These are phyloP conservation scores for Cytospora chrysosperma DNA, from an alignment of 2,329 filamentous ascomycete genomes.

Conservation along the genomic window DNA sequence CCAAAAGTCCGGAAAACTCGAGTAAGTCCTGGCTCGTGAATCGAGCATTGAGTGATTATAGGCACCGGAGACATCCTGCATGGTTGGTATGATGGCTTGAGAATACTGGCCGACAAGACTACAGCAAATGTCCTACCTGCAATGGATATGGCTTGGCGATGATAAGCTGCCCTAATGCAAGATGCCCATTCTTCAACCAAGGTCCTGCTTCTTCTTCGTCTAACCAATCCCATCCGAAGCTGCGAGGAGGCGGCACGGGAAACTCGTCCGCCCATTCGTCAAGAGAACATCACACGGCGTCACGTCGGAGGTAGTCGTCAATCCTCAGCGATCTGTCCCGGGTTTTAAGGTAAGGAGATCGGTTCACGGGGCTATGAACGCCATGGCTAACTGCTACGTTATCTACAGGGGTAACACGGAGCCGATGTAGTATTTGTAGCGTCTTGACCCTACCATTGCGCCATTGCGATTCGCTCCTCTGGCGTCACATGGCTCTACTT, in stretches of 20 bases:
- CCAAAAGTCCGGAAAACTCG: constrained; percentile 2
- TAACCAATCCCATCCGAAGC: not conserved
- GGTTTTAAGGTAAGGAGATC: not conserved
- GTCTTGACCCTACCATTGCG: not conserved
- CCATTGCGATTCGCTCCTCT: not conserved
- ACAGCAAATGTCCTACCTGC: constrained; percentile 6
- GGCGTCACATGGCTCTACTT: not conserved
- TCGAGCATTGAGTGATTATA: not conserved
- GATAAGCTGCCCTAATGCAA: not conserved
- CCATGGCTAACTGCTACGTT: not conserved
- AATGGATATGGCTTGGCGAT: not conserved
- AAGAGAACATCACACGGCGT: not conserved
- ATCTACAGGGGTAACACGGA: not conserved
- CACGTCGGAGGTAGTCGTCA: constrained; percentile 3
- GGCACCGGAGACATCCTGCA: not conserved
- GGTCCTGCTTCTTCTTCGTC: not conserved
- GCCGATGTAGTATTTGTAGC: not conserved
- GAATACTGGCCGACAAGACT: not conserved
- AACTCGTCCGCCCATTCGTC: constrained; percentile 4
- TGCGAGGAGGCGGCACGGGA: not conserved
- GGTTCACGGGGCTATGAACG: too few relatives aligned
- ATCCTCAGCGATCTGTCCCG: not conserved
- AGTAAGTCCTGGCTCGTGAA: not conserved
- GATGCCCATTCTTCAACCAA: not conserved
- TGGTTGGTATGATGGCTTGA: not conserved